Conservation (phyloP, 2,329 filamentous ascomycete species). For the Zymoseptoria tritici region DNA sequence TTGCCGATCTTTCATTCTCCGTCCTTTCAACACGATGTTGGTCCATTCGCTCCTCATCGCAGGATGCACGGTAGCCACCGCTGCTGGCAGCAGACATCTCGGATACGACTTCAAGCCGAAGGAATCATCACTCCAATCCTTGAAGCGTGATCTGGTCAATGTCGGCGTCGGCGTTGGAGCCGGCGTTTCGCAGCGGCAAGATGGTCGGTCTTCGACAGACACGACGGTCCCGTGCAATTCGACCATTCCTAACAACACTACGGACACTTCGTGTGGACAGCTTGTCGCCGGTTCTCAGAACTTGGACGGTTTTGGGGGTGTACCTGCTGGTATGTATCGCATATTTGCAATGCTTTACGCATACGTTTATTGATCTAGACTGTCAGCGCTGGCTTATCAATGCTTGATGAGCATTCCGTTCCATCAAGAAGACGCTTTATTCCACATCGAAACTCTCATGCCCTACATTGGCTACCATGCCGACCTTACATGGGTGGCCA, state of each 20-base stretch:
- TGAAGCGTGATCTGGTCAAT: not conserved
- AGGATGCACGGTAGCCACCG: not conserved
- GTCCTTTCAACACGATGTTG: not conserved
- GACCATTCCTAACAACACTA: not conserved
- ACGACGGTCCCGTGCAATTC: not conserved
- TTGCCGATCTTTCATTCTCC: not conserved
- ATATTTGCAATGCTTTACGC: not conserved
- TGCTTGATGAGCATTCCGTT: not conserved
- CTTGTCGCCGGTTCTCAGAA: not conserved
- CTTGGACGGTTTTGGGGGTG: not conserved
- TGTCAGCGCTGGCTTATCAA: not conserved
- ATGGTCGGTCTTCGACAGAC: not conserved
- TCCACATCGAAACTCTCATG: not conserved
- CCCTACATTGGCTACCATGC: not conserved
- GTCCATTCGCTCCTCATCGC: not conserved
- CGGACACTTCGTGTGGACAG: not conserved
- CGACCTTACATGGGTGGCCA: not conserved
- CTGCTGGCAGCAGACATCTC: not conserved
- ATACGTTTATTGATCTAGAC: not conserved
- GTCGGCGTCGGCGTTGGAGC: not conserved
- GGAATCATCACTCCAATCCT: not conserved
- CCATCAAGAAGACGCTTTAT: not conserved
- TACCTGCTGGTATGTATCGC: not conserved
- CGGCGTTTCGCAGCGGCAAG: not conserved
- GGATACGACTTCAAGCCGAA: not conserved